These are phyloP conservation scores for Phaeophleospora eucalypticola DNA, from an alignment of 2,329 filamentous ascomycete genomes.

Conservation along the genomic window DNA sequence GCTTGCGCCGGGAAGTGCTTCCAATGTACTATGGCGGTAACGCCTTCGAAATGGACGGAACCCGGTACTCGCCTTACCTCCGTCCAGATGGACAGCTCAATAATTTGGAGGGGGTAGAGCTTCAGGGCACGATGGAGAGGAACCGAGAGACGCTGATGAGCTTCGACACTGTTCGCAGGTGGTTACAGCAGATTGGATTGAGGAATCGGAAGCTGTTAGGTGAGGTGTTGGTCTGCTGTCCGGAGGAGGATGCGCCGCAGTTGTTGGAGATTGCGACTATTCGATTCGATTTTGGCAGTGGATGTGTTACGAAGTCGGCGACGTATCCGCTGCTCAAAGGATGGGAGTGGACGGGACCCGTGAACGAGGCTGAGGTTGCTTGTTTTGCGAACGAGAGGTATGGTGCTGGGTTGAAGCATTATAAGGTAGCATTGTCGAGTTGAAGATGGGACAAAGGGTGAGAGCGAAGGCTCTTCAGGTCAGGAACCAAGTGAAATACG, in stretches of 20 bases:
- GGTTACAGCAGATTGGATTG: slow-evolving; percentile 1
- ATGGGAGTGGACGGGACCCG: slow-evolving; percentile 1
- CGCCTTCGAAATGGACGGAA: slow-evolving; percentile 1
- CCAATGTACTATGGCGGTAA: slow-evolving; percentile 5
- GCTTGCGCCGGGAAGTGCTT: background rate
- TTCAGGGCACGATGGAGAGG: background rate
- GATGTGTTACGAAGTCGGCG: background rate
- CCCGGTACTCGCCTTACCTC: background rate
- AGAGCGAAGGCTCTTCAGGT: background rate
- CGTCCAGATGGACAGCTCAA: background rate
- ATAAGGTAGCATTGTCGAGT: background rate
- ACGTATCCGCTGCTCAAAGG: background rate
- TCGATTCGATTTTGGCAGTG: background rate
- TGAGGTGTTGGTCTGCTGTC: slow-evolving; percentile 2
- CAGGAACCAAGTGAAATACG: background rate
- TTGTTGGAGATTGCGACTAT: background rate
- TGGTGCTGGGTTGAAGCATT: slow-evolving; percentile 1
- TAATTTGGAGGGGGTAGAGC: background rate
- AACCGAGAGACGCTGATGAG: background rate
- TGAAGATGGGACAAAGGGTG: background rate
- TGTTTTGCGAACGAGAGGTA: slow-evolving; percentile 3
- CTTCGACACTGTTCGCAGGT: background rate
- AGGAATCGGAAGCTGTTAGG: background rate
- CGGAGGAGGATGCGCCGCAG: slow-evolving; percentile 1
- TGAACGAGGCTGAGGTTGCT: background rate